phyloP scores from a whole-genome alignment of 2,329 filamentous ascomycete genomes.

The Leptographium wingfieldii region DNA sequence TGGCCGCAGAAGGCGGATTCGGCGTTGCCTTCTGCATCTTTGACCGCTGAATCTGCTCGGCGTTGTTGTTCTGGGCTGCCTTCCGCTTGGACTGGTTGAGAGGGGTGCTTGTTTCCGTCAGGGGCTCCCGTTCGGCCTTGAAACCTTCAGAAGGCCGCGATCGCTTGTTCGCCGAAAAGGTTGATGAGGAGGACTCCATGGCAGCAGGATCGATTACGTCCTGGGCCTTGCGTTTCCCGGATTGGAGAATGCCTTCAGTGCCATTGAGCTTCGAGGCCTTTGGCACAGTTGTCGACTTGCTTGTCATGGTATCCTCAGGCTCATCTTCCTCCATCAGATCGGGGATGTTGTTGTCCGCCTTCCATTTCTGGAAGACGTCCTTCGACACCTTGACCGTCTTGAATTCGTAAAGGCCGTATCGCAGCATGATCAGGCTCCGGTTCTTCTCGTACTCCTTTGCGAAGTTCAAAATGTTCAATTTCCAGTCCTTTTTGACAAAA shows the following conservation, averaged over 20 bases:
- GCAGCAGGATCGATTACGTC: constrained; percentile 31
- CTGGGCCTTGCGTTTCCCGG: constrained; percentile 43
- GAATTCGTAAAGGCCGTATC: constrained; percentile 50
- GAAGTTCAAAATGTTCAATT: constrained; percentile 48
- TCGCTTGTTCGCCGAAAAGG: constrained; percentile 33
- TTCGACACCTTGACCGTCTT: constrained; percentile 48
- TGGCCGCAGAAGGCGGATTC: constrained; percentile 7
- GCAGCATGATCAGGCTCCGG: constrained; percentile 45
- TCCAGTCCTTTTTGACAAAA: constrained; percentile 48
- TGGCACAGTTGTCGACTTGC: constrained; percentile 11
- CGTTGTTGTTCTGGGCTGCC: constrained; percentile 30
- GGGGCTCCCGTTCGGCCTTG: constrained; percentile 19
- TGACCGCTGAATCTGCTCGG: constrained; percentile 32
- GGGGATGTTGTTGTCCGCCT: constrained; percentile 40
- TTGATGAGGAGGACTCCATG: constrained; percentile 9
- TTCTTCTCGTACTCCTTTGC: constrained; percentile 54
- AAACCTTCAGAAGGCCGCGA: constrained; percentile 20
- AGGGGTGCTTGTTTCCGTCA: constrained; percentile 21
- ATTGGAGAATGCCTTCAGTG: constrained; percentile 19
- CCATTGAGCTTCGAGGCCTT: constrained; percentile 18
- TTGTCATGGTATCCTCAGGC: constrained; percentile 5
- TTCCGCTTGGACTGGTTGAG: constrained; percentile 40
- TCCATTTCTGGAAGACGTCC: constrained; percentile 46
- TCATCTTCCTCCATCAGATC: constrained; percentile 36
- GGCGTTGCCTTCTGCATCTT: constrained; percentile 34